Evolutionary conservation across 2,329 filamentous ascomycete species (phyloP).

Genomic region (Pleomassaria siparia): DNA sequence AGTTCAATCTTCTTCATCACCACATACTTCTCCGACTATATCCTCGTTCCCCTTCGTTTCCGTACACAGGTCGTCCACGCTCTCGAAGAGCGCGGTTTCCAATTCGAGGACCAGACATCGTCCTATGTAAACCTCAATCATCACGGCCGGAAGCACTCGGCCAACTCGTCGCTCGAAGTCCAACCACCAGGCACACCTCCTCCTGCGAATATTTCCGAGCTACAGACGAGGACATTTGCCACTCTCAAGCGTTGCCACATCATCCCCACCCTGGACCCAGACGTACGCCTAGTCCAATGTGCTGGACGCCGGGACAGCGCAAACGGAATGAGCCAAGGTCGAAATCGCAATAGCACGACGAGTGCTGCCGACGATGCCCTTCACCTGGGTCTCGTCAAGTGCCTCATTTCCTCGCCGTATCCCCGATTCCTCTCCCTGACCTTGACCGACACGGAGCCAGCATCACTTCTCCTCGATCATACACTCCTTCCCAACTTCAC

Average conservation of each 20-base stretch:
- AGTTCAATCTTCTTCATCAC: slow-evolving; percentile 97
- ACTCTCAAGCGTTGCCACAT: slow-evolving; percentile 79
- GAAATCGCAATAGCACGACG: slow-evolving; percentile 30
- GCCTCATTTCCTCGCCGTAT: slow-evolving; percentile 50
- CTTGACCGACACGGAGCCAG: slow-evolving; percentile 71
- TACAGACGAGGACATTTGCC: slow-evolving; percentile 80
- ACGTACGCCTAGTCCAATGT: slow-evolving; percentile 77
- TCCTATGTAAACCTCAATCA: slow-evolving; percentile 63
- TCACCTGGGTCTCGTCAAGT: slow-evolving; percentile 51
- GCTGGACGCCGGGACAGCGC: slow-evolving; percentile 60
- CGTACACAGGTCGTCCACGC: slow-evolving; percentile 74
- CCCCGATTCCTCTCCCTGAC: slow-evolving; percentile 75
- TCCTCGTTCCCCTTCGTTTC: slow-evolving; percentile 79
- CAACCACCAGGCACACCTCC: slow-evolving; percentile 68
- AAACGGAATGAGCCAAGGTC: slow-evolving; percentile 26
- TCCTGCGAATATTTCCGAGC: slow-evolving; percentile 73
- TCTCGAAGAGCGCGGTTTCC: slow-evolving; percentile 77
- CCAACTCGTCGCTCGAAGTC: slow-evolving; percentile 50
- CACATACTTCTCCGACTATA: slow-evolving; percentile 97
- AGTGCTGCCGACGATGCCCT: slow-evolving; percentile 47
- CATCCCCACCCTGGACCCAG: slow-evolving; percentile 67
- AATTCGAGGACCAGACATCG: slow-evolving; percentile 67
- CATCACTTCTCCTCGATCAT: slow-evolving; percentile 72
- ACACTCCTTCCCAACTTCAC: slow-evolving; percentile 59
- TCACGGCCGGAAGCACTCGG: slow-evolving; percentile 50